These are phyloP conservation scores for Rubia balearica DNA, from an alignment of 305 asterid genomes.

Conservation along the genomic window DNA sequence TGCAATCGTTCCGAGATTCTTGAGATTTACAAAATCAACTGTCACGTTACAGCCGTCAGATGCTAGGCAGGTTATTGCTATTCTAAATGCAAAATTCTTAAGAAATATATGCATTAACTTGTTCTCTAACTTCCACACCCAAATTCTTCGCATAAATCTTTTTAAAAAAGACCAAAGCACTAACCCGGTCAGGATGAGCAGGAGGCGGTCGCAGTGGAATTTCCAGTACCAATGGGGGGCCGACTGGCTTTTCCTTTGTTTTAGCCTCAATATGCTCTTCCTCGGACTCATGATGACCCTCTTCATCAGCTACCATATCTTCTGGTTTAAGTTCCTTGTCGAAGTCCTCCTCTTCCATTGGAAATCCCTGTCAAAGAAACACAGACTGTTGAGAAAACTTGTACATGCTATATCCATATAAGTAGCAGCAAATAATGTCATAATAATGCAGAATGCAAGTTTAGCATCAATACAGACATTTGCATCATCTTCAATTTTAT, in stretches of 20 bases:
- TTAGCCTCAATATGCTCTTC: conserved; percentile 66
- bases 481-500: conserved; percentile 53
- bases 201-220: no score
- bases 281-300: conserved; percentile 74
- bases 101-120: background rate
- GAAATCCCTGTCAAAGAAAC: conserved; percentile 44
- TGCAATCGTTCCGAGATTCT: background rate
- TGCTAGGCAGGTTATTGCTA: background rate
- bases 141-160: no score
- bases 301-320: conserved; percentile 83
- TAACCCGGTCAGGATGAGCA: no score
- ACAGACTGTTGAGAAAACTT: conserved; percentile 11
- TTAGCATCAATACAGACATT: conserved; percentile 18
- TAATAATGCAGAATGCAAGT: conserved; percentile 12
- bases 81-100: background rate
- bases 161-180: no score
- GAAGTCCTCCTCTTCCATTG: conserved; percentile 57
- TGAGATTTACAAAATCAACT: background rate
- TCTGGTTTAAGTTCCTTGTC: conserved; percentile 66
- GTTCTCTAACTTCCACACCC: no score
- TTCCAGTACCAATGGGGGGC: no score
- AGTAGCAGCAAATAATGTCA: conserved; percentile 16
- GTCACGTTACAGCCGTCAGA: conserved; percentile 3
- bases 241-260: no score
- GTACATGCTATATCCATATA: background rate